Evolutionary conservation across 257 asterid genomes (phyloP).

Genomic region (Ocimum tenuiflorum): DNA sequence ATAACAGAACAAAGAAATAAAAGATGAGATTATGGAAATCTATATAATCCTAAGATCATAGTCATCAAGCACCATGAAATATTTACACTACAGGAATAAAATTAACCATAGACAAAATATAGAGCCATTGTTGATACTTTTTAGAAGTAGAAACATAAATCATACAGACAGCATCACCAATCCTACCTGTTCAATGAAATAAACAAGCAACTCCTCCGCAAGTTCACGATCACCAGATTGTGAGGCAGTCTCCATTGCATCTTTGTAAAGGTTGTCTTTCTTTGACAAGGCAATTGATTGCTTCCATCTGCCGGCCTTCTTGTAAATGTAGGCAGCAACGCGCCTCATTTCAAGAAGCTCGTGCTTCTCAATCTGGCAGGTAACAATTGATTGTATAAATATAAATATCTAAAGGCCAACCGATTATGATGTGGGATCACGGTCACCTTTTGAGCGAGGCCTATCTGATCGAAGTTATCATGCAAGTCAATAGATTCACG

Average conservation of each 20-base stretch:
- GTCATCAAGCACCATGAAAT: background rate
- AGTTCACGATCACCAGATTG: conserved; percentile 99
- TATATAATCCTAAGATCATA: background rate
- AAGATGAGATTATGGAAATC: background rate
- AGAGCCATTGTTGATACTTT: background rate
- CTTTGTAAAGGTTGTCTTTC: conserved; percentile 93
- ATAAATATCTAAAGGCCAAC: conserved; percentile 1
- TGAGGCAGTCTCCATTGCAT: conserved; percentile 99
- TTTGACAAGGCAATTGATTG: conserved; percentile 92
- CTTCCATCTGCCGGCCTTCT: conserved; percentile 99
- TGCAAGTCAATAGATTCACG: conserved; percentile 94
- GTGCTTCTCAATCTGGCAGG: conserved; percentile 86
- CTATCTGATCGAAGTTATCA: conserved; percentile 95
- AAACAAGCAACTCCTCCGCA: conserved; percentile 97
- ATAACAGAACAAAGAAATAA: background rate
- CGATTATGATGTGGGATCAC: conserved; percentile 9
- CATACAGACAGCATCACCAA: background rate
- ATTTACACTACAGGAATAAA: background rate
- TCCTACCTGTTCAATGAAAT: conserved; percentile 86
- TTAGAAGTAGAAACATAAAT: background rate
- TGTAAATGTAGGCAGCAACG: conserved; percentile 96
- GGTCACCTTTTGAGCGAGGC: conserved; percentile 92
- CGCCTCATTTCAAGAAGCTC: conserved; percentile 99
- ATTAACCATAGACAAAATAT: background rate
- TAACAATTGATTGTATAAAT: background rate